Base-by-base conservation (phyloP, 2,329 filamentous ascomycete species). In the Pseudogymnoascus sp. region DNA sequence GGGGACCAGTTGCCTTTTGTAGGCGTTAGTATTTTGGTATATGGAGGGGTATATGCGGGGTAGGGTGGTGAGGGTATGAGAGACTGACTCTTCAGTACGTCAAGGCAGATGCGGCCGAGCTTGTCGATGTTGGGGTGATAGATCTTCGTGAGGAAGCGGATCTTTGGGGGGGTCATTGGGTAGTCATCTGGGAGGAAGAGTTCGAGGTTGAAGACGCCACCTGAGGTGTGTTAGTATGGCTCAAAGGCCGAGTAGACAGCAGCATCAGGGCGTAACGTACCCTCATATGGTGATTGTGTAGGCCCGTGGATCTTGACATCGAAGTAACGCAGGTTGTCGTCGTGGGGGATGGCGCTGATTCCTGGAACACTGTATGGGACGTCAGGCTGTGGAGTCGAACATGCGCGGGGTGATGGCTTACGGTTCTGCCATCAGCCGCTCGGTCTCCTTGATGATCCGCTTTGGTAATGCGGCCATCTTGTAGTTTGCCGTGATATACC, bases 61-160 rank as follows among this genome's bases (percentile, higher is more conserved):
- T 58, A 62, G 15, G 31, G 0, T 25, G 29, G 62, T 2, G 39
- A n/a, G 3, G 5, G 13, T 10, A 55, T 58, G 29, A 38, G 39
- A 9, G 7, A 69, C 84, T 69, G 80, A 96, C 94, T 96, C 81
- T 99, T 99, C 63, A 99, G 79, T 35, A 99, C 94, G 74, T 99
- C 94, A 59, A 99, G 80, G 74, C 95, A 99, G 77, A 99, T 99
- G 64, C 94, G 89, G 64, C 94, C 94, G 2, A 99, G 85, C 77
- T 95, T 95, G 75, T 99, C 94, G 69, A 99, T 97, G 75, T 99
- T 99, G 60, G 94, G 94, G 75, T 99, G 95, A 78, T 97, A 99
- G 76, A 99, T 97, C 79, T 96, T 97, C 70, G 95, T 99, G 60
- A 99, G 82, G 78, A 99, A 99, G 62, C 94, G 90, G 73, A 99